Conservation (phyloP, 345 rosid genomes). For the Populus ilicifolia region DNA sequence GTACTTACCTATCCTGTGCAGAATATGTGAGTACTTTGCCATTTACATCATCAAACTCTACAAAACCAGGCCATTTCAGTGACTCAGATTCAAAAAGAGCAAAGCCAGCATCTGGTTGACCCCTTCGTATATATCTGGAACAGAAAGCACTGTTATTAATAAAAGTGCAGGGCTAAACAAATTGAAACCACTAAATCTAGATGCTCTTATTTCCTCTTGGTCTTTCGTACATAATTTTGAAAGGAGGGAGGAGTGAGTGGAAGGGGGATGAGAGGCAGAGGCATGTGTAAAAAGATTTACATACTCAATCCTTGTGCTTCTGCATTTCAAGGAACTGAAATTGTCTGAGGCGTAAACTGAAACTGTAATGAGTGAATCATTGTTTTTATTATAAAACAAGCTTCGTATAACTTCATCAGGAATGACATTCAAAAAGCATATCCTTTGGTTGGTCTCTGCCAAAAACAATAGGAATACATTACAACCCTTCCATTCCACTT, state of each 20-base stretch:
- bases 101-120: constrained; percentile 74
- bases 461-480: not conserved
- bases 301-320: constrained; percentile 62
- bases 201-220: not conserved
- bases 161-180: not conserved
- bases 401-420: constrained; percentile 64
- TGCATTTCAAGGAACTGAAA: constrained; percentile 64
- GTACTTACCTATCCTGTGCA: constrained; percentile 64
- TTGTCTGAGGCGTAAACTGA: constrained; percentile 61
- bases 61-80: constrained; percentile 89
- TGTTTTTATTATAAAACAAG: constrained; percentile 65
- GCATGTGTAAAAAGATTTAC: constrained; percentile 7
- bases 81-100: constrained; percentile 79
- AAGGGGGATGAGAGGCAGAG: not conserved
- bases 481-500: not conserved
- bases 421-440: constrained; percentile 59
- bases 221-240: not conserved
- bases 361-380: constrained; percentile 65
- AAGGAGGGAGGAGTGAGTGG: not conserved
- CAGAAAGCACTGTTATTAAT: not conserved
- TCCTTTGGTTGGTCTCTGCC: constrained; percentile 62
- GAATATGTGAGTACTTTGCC: constrained; percentile 82
- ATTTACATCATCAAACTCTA: constrained; percentile 88
- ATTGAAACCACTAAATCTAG: not conserved
- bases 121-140: constrained; percentile 64